phyloP scores from a whole-genome alignment of 2,329 filamentous ascomycete genomes.

The Penicillium sclerotigenum region DNA sequence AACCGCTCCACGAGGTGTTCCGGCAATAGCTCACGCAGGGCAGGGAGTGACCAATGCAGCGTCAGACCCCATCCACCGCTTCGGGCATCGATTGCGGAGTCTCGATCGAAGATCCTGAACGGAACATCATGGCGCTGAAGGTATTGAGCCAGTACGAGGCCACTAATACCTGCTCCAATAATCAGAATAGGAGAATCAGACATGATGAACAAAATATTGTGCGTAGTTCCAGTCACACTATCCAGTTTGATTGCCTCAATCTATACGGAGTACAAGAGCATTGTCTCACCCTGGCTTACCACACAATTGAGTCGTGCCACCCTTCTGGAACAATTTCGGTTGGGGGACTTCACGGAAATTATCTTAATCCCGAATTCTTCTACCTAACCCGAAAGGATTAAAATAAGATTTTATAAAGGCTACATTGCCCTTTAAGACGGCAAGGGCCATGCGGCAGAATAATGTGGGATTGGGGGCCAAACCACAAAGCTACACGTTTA shows the following conservation, averaged over 20 bases:
- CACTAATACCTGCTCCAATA: slow-evolving; percentile 44
- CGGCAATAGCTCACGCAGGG: slow-evolving; percentile 52
- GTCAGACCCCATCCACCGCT: slow-evolving; percentile 62
- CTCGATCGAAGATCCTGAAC: slow-evolving; percentile 43
- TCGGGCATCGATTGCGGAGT: slow-evolving; percentile 46
- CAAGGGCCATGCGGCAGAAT: too few relatives aligned
- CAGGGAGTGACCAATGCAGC: slow-evolving; percentile 59
- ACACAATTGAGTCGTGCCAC: background rate
- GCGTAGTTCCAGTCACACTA: background rate
- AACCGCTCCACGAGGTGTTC: slow-evolving; percentile 46
- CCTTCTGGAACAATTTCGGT: background rate
- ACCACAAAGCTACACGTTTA: too few relatives aligned
- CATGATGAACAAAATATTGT: slow-evolving; percentile 10
- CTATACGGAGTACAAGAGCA: background rate
- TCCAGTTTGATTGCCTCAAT: background rate
- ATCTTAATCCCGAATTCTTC: background rate
- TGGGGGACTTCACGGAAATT: background rate
- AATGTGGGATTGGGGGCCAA: too few relatives aligned
- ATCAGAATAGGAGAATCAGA: slow-evolving; percentile 40
- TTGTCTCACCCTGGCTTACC: background rate
- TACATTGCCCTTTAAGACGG: background rate
- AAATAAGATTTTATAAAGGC: background rate
- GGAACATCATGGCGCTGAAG: slow-evolving; percentile 34
- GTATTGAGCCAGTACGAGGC: slow-evolving; percentile 43
- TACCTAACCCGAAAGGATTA: background rate